Conservation (phyloP, 192 early-diverging fungal species). For the Linnemannia elongata region DNA sequence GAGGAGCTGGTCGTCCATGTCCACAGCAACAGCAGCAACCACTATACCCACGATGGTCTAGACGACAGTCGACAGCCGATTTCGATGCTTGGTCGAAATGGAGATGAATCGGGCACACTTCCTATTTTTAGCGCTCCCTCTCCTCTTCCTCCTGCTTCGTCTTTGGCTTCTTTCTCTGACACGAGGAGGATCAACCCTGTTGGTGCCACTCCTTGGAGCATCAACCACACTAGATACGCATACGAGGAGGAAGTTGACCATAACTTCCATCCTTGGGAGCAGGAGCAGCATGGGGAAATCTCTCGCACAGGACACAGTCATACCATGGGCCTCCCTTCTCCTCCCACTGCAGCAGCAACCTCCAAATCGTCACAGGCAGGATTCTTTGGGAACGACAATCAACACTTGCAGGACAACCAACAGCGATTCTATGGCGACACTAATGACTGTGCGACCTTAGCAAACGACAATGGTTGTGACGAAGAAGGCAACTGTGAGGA, state of each 20-base stretch:
- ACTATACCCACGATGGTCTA: background rate
- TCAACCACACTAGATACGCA: background rate
- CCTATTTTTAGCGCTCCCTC: slow-evolving; percentile 17
- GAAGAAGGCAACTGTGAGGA: background rate
- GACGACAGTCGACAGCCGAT: background rate
- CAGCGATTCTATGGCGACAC: background rate
- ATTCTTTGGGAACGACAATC: background rate
- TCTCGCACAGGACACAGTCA: background rate
- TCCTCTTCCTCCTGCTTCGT: background rate
- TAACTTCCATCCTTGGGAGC: background rate
- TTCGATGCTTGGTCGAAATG: background rate
- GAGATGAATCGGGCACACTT: background rate
- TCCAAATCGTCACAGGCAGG: background rate
- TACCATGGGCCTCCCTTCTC: slow-evolving; percentile 4
- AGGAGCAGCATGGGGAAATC: background rate
- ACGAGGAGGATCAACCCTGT: background rate
- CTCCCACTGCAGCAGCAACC: background rate
- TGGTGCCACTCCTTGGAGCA: background rate
- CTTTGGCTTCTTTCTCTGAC: background rate
- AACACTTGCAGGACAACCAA: background rate
- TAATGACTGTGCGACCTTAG: background rate
- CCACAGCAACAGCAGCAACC: background rate
- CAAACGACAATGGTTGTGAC: background rate
- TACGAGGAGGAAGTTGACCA: background rate
- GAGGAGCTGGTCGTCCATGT: slow-evolving; percentile 12